Evolutionary conservation across 1,284 basidiomycete genomes (phyloP).

Genomic region (Apiotrichum mycotoxinovorans): DNA sequence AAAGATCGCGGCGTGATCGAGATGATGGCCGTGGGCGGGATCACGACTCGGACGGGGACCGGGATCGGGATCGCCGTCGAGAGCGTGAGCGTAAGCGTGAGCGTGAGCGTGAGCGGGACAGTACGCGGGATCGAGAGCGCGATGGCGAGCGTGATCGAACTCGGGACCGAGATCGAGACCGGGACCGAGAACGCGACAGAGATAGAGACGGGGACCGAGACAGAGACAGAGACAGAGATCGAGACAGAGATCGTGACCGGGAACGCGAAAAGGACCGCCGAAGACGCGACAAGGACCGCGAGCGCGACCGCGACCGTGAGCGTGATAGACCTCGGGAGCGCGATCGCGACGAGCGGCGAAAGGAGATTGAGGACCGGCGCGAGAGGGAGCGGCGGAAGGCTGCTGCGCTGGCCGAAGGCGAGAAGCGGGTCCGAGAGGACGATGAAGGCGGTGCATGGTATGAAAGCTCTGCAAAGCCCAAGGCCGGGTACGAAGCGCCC

Average conservation of each 20-base stretch:
- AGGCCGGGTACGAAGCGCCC: constrained; percentile 7
- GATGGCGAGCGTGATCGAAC: background rate
- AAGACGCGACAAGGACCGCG: constrained; percentile 5
- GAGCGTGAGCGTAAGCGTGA: no score
- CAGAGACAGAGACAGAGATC: constrained; percentile 1
- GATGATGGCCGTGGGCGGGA: background rate
- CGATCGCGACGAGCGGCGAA: constrained; percentile 11
- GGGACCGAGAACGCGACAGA: background rate
- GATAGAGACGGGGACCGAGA: constrained; percentile 5
- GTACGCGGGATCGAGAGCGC: background rate
- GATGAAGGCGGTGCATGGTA: constrained; percentile 34
- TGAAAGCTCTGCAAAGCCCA: constrained; percentile 12
- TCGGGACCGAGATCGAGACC: background rate
- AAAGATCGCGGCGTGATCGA: no score
- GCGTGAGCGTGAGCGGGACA: background rate
- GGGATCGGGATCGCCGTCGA: background rate
- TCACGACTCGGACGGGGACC: background rate
- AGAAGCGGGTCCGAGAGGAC: constrained; percentile 1
- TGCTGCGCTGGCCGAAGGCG: background rate
- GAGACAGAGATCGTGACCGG: constrained; percentile 9
- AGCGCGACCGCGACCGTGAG: constrained; percentile 6
- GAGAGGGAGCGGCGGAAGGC: constrained; percentile 9
- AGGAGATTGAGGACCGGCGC: constrained; percentile 19
- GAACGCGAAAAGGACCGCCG: background rate
- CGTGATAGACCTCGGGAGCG: constrained; percentile 2